phyloP scores from a whole-genome alignment of 805 yeast species.

The Candida caryicola region DNA sequence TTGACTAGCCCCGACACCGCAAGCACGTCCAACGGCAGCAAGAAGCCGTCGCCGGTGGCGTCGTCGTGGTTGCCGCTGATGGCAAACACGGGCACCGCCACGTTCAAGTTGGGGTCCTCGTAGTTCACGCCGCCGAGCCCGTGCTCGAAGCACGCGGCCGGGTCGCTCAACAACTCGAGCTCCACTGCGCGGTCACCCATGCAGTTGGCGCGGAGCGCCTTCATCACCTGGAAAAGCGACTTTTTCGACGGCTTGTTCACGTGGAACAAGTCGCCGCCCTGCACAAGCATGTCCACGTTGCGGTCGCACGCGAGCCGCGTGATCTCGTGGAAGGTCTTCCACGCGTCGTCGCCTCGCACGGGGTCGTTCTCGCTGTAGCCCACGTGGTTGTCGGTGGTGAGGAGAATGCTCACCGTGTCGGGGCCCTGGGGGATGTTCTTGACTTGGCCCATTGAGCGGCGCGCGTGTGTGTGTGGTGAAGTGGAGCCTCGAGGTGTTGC shows the following conservation, averaged over 20 bases:
- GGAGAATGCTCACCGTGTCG: slow-evolving; percentile 70
- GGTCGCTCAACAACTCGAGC: slow-evolving; percentile 78
- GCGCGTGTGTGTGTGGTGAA: too few species aligned
- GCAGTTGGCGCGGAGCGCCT: slow-evolving; percentile 65
- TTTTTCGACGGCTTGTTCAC: slow-evolving; percentile 85
- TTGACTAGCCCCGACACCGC: slow-evolving; percentile 80
- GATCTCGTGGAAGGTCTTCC: slow-evolving; percentile 84
- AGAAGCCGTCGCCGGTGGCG: slow-evolving; percentile 79
- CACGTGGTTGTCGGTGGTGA: slow-evolving; percentile 95
- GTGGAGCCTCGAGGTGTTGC: too few species aligned
- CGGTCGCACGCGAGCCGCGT: slow-evolving; percentile 62
- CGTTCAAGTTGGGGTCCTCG: slow-evolving; percentile 86
- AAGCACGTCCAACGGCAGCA: slow-evolving; percentile 84
- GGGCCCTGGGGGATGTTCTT: slow-evolving; percentile 46
- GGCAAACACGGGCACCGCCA: slow-evolving; percentile 86
- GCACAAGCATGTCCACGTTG: slow-evolving; percentile 85
- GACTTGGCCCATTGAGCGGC: slow-evolving; percentile 15
- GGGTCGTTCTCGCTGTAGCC: slow-evolving; percentile 91
- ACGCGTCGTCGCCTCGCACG: slow-evolving; percentile 83
- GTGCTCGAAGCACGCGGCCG: slow-evolving; percentile 55
- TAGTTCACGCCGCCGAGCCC: slow-evolving; percentile 75
- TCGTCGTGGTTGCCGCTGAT: slow-evolving; percentile 97
- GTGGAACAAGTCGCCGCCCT: slow-evolving; percentile 93
- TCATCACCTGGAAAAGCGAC: slow-evolving; percentile 78
- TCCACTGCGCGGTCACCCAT: slow-evolving; percentile 88